These are phyloP conservation scores for Hygrocybe punicea DNA, from an alignment of 768 basidiomycete species.

Conservation along the genomic window DNA sequence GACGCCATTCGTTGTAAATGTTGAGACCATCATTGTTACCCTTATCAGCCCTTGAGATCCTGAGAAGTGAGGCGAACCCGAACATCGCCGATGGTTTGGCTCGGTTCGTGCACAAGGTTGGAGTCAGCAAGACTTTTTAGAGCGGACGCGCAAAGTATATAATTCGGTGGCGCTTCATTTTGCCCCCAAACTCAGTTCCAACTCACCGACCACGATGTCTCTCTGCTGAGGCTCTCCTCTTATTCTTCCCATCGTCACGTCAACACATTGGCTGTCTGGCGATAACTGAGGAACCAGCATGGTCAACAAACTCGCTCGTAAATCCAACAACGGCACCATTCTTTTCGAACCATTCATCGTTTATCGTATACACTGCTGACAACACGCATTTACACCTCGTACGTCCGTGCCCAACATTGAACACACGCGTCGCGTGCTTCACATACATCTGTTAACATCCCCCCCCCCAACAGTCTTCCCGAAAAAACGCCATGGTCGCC, in stretches of 20 bases:
- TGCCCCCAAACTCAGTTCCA: conserved; percentile 19
- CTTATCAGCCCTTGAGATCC: too few relatives aligned
- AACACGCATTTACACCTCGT: conserved; percentile 18
- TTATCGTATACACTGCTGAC: conserved; percentile 75
- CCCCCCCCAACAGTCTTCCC: conserved; percentile 11
- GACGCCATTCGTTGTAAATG: conserved; percentile 21
- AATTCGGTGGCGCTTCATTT: conserved; percentile 18
- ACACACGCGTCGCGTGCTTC: background rate
- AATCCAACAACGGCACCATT: conserved; percentile 80
- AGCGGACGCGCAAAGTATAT: conserved; percentile 23
- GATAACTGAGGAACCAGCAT: conserved; percentile 47
- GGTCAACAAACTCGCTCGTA: conserved; percentile 81
- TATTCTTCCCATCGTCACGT: conserved; percentile 35
- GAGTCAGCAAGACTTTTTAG: conserved; percentile 16
- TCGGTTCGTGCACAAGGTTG: conserved; percentile 4
- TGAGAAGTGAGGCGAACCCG: too few relatives aligned
- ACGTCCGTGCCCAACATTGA: conserved; percentile 14
- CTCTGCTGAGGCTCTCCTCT: conserved; percentile 29
- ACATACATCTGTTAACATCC: conserved; percentile 11
- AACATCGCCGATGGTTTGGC: conserved; percentile 1
- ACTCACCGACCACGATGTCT: conserved; percentile 42
- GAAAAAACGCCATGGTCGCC: conserved; percentile 14
- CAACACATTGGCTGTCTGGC: conserved; percentile 42
- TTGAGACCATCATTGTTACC: background rate
- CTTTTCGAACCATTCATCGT: conserved; percentile 86